A percentile compares a stretch with the other conserved stretches of the same genome.
These are phyloP conservation scores for Epicoccum nigrum DNA, from an alignment of 2,329 filamentous ascomycete species.

Conservation along the genomic window DNA sequence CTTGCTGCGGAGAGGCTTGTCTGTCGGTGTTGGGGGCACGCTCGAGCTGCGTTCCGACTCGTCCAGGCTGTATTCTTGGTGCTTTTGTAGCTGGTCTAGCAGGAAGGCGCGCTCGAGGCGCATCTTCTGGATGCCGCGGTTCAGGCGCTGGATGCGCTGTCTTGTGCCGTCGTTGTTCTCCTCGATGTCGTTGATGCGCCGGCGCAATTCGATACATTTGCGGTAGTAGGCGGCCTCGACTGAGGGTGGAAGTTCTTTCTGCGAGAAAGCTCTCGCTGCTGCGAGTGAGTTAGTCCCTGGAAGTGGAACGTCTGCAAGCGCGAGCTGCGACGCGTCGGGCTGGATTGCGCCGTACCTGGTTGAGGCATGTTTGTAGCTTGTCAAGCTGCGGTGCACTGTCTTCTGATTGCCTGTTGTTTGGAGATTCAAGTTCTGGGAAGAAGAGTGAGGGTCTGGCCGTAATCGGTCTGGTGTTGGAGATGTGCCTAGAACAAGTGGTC, in stretches of 20 bases:
- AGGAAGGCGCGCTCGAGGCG: slow-evolving; percentile 77
- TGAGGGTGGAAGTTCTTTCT: slow-evolving; percentile 72
- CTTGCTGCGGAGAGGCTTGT: slow-evolving; percentile 78
- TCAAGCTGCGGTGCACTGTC: neutral
- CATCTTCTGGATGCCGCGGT: slow-evolving; percentile 88
- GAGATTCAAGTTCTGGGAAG: neutral
- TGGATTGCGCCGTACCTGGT: slow-evolving; percentile 24
- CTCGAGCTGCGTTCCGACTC: slow-evolving; percentile 79
- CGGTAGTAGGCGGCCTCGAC: slow-evolving; percentile 95
- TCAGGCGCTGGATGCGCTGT: slow-evolving; percentile 77
- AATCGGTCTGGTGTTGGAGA: neutral
- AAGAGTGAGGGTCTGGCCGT: neutral
- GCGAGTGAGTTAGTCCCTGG: neutral
- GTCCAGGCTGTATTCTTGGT: slow-evolving; percentile 56
- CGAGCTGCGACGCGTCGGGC: slow-evolving; percentile 7
- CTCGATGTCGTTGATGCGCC: slow-evolving; percentile 89
- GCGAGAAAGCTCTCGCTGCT: slow-evolving; percentile 39
- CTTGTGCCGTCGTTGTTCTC: slow-evolving; percentile 86
- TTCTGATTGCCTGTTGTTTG: neutral
- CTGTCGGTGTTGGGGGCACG: slow-evolving; percentile 79
- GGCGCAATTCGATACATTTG: slow-evolving; percentile 94
- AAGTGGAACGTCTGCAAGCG: neutral
- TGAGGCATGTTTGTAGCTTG: slow-evolving; percentile 25
- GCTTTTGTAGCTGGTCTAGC: slow-evolving; percentile 55
- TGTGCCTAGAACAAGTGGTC: slow-evolving; percentile 13